A percentile compares a stretch with the other conserved stretches of the same genome.
Conservation (phyloP, 768 basidiomycete species). For the Terana coerulea region DNA sequence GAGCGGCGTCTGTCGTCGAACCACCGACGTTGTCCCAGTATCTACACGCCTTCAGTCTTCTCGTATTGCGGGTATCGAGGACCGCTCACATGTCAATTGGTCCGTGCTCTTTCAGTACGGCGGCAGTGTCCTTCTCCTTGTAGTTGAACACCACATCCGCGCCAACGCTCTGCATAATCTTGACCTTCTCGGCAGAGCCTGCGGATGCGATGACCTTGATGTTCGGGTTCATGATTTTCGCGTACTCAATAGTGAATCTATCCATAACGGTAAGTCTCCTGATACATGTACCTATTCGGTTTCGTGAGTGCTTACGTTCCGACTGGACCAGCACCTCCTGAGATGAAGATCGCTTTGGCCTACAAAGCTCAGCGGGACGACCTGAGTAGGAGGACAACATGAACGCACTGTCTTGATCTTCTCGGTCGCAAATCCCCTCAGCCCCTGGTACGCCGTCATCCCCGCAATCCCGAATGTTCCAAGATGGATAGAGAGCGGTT, state of each 20-base stretch:
- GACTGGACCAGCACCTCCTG: slow-evolving; percentile 44
- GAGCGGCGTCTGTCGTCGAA: not conserved
- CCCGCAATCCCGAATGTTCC: slow-evolving; percentile 13
- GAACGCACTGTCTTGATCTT: slow-evolving; percentile 31
- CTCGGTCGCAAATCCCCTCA: slow-evolving; percentile 32
- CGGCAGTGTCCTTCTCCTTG: slow-evolving; percentile 47
- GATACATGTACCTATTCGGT: not conserved
- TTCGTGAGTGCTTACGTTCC: slow-evolving; percentile 44
- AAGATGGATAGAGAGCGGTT: slow-evolving; percentile 1
- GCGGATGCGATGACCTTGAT: slow-evolving; percentile 63
- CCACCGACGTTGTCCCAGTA: slow-evolving; percentile 15
- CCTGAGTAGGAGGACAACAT: not conserved
- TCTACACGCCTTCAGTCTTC: not conserved
- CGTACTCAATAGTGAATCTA: slow-evolving; percentile 33
- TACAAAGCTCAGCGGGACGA: no score
- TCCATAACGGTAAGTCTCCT: not conserved
- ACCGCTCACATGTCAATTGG: slow-evolving; percentile 42
- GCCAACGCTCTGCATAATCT: slow-evolving; percentile 49
- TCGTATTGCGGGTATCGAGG: not conserved
- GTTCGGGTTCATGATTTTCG: slow-evolving; percentile 27
- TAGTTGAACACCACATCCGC: slow-evolving; percentile 67
- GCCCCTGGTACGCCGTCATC: slow-evolving; percentile 28
- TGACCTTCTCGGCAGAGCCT: slow-evolving; percentile 63
- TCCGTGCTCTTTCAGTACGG: slow-evolving; percentile 49
- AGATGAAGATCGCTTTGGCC: slow-evolving; percentile 35